A percentile compares a stretch with the other conserved stretches of the same genome.
phyloP scores from a whole-genome alignment of 805 yeast genomes.

The Suhomyces vadensis region DNA sequence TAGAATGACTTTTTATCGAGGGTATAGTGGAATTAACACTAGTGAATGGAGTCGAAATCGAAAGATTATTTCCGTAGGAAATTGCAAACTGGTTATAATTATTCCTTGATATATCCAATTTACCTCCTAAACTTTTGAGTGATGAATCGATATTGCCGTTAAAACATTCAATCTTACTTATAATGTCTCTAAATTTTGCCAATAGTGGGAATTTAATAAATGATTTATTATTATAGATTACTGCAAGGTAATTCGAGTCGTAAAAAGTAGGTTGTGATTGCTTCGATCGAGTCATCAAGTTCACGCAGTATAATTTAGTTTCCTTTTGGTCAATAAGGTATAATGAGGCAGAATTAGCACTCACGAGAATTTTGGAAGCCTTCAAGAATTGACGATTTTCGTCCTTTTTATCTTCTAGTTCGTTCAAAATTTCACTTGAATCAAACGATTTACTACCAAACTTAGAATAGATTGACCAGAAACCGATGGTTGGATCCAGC shows the following conservation, averaged over 20 bases:
- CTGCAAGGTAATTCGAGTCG: conserved; percentile 28
- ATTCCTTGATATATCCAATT: conserved; percentile 25
- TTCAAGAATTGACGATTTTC: conserved; percentile 24
- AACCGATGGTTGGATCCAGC: conserved; percentile 19
- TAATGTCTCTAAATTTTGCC: conserved; percentile 29
- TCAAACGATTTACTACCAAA: conserved; percentile 36
- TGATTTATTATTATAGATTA: conserved; percentile 18
- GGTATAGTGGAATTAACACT: background rate
- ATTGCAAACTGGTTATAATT: conserved; percentile 27
- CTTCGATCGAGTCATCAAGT: conserved; percentile 16
- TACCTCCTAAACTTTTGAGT: conserved; percentile 21
- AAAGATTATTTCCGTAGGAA: conserved; percentile 27
- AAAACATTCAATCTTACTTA: conserved; percentile 22
- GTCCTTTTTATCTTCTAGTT: conserved; percentile 18
- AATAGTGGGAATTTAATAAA: conserved; percentile 32
- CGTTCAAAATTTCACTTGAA: conserved; percentile 24
- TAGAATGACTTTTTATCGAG: background rate
- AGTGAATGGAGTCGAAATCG: conserved; percentile 31
- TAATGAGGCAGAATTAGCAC: conserved; percentile 26
- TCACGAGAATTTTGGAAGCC: conserved; percentile 24
- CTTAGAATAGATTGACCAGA: conserved; percentile 35
- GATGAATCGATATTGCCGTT: conserved; percentile 19
- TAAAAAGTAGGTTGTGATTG: conserved; percentile 19
- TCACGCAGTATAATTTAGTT: conserved; percentile 22
- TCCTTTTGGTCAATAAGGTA: conserved; percentile 17